phyloP scores from a whole-genome alignment of 192 early-diverging fungal species.

The Gryganskiella cystojenkinii region DNA sequence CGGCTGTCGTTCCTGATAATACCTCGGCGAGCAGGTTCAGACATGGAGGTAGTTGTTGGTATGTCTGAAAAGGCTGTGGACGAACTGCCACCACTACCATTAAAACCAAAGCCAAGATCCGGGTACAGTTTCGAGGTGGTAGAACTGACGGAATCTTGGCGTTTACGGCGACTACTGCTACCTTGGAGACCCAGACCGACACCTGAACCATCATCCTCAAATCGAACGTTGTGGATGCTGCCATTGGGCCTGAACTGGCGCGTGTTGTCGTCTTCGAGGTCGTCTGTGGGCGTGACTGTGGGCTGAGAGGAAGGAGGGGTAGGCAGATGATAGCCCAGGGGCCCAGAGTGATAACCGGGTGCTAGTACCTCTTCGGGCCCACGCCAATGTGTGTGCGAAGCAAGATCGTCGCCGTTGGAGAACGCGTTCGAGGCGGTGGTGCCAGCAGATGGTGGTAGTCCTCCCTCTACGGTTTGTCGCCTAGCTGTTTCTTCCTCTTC shows the following conservation, averaged over 20 bases:
- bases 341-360: conserved; percentile 31
- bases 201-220: background rate
- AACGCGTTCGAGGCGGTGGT: background rate
- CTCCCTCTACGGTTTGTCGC: background rate
- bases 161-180: background rate
- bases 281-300: background rate
- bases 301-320: background rate
- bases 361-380: conserved; percentile 24
- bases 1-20: background rate
- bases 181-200: conserved; percentile 2
- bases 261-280: background rate
- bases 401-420: background rate
- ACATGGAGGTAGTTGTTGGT: background rate
- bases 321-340: conserved; percentile 26
- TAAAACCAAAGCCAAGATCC: background rate
- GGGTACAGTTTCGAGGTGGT: too few relatives aligned
- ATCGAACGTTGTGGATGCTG: background rate
- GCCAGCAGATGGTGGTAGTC: background rate
- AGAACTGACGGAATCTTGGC: background rate
- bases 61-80: background rate
- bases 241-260: background rate
- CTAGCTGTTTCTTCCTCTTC: conserved; percentile 25
- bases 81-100: background rate
- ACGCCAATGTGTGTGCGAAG: background rate
- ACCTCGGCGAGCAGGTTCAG: background rate